phyloP scores from a whole-genome alignment of 2,329 filamentous ascomycete species.

The Talaromyces sp. region DNA sequence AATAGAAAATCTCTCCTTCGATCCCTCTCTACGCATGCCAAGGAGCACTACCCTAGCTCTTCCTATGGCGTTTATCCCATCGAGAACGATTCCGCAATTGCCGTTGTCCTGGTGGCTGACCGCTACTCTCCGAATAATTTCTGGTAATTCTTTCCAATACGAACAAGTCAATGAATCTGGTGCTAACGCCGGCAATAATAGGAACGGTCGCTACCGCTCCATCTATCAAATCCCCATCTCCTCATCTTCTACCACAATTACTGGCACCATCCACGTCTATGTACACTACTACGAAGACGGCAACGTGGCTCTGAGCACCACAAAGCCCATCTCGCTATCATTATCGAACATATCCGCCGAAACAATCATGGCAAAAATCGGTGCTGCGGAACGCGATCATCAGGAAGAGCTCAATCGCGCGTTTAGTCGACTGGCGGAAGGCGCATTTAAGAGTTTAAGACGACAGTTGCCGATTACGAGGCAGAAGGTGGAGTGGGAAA shows the following conservation, averaged over 20 bases:
- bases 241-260: constrained; percentile 56
- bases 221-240: constrained; percentile 74
- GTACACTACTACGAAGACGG: constrained; percentile 99
- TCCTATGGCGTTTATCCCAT: constrained; percentile 80
- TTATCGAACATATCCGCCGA: constrained; percentile 62
- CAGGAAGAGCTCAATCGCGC: constrained; percentile 93
- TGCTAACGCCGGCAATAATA: constrained; percentile 31
- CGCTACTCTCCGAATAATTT: constrained; percentile 98
- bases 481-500: constrained; percentile 99
- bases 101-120: constrained; percentile 83
- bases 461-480: constrained; percentile 92
- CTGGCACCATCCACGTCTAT: constrained; percentile 83
- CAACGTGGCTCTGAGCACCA: constrained; percentile 90
- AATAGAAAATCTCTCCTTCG: constrained; percentile 72
- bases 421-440: constrained; percentile 84
- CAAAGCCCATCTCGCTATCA: constrained; percentile 65
- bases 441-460: constrained; percentile 88
- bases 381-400: constrained; percentile 79
- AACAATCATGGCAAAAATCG: constrained; percentile 74
- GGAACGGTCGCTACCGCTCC: constrained; percentile 95
- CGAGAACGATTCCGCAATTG: constrained; percentile 69
- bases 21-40: constrained; percentile 68
- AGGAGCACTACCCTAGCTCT: constrained; percentile 83
- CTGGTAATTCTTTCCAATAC: constrained; percentile 59
- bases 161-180: background rate